phyloP scores from a whole-genome alignment of 2,329 filamentous ascomycete species.

The Teratosphaeria nubilosa region DNA sequence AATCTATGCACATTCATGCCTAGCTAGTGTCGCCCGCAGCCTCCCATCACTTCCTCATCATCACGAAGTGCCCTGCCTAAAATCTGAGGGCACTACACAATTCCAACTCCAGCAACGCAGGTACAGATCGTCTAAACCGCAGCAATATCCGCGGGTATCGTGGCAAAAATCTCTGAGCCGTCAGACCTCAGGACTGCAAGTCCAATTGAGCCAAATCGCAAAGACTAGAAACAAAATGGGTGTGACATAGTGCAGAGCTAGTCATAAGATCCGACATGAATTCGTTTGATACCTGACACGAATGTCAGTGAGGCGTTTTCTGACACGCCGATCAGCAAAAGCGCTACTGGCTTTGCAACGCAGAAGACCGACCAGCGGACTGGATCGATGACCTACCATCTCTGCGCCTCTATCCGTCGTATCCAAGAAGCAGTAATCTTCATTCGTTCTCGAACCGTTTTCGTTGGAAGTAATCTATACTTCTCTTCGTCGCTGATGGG shows the following conservation, averaged over 20 bases:
- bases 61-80: background rate
- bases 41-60: background rate
- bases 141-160: background rate
- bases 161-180: background rate
- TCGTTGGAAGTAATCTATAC: slow-evolving; percentile 62
- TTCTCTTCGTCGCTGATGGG: slow-evolving; percentile 71
- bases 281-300: slow-evolving; percentile 28
- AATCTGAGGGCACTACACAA: background rate
- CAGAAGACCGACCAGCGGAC: background rate
- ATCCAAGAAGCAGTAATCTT: slow-evolving; percentile 80
- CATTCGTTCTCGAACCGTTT: slow-evolving; percentile 67
- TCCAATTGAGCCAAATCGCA: slow-evolving; percentile 17
- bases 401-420: slow-evolving; percentile 55
- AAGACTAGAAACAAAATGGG: slow-evolving; percentile 20
- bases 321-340: slow-evolving; percentile 3
- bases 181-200: background rate
- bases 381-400: slow-evolving; percentile 50
- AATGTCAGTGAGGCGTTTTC: slow-evolving; percentile 5
- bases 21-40: background rate
- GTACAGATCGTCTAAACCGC: background rate
- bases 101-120: background rate
- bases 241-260: slow-evolving; percentile 21
- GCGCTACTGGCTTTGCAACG: slow-evolving; percentile 2
- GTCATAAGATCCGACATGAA: slow-evolving; percentile 33
- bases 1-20: background rate